These are phyloP conservation scores for Vicia sativa DNA, from an alignment of 306 rosid genomes.

Conservation along the genomic window DNA sequence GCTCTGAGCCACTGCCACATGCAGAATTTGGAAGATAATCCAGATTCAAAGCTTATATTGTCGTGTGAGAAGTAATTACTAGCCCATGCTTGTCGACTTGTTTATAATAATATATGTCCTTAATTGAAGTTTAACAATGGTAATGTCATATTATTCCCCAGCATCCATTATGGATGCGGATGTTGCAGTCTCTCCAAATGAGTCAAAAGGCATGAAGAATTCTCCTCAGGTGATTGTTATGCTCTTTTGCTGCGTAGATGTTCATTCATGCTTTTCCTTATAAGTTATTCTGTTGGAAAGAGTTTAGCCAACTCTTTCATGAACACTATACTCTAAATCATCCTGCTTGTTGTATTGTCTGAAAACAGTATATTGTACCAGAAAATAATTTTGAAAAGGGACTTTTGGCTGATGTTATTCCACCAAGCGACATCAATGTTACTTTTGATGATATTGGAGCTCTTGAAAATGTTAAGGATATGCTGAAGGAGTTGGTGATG, in stretches of 20 bases:
- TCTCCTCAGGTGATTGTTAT: conserved; percentile 71
- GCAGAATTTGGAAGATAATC: conserved; percentile 72
- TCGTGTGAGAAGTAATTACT: conserved; percentile 77
- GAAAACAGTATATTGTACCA: conserved; percentile 80
- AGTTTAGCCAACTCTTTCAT: conserved; percentile 27
- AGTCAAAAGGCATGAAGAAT: conserved; percentile 82
- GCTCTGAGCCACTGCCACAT: conserved; percentile 85
- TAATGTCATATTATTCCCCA: conserved; percentile 59
- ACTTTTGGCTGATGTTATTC: conserved; percentile 89
- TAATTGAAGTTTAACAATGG: conserved; percentile 43
- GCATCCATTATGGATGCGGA: conserved; percentile 79
- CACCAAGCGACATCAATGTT: conserved; percentile 87
- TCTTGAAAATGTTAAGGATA: conserved; percentile 93
- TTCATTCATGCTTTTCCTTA: conserved; percentile 17
- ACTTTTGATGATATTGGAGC: conserved; percentile 97
- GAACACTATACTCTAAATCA: conserved; percentile 21
- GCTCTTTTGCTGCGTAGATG: conserved; percentile 30
- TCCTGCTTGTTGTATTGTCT: conserved; percentile 32
- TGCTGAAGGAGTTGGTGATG: conserved; percentile 94
- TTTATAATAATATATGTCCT: conserved; percentile 38
- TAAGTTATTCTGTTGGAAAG: conserved; percentile 21
- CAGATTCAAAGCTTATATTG: conserved; percentile 62
- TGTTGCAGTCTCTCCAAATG: conserved; percentile 79
- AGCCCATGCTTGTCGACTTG: conserved; percentile 36
- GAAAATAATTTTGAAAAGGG: conserved; percentile 94